These are phyloP conservation scores for Vitis amurensis DNA, from an alignment of 164 flowering plant genomes.

Conservation along the genomic window DNA sequence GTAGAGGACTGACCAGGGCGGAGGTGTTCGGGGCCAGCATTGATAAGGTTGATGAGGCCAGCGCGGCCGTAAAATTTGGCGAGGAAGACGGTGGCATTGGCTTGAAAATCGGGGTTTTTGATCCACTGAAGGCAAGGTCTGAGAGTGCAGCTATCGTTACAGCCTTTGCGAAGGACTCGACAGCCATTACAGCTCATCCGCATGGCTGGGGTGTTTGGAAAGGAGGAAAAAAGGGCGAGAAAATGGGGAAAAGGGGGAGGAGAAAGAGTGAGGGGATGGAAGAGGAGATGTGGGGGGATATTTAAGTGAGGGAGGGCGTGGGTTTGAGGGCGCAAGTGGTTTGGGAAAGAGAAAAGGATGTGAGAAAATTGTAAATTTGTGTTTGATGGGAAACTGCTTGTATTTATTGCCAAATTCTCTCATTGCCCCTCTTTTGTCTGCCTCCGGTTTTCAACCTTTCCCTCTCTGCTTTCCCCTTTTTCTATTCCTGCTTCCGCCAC, in stretches of 20 bases:
- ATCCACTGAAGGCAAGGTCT: conserved; percentile 37
- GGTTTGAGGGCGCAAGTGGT: conserved; percentile 18
- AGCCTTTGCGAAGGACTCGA: conserved; percentile 35
- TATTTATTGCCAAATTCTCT: neutral
- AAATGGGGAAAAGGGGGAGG: neutral
- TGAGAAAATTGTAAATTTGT: too few relatives aligned
- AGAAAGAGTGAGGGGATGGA: neutral
- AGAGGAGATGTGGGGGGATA: neutral
- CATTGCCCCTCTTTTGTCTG: neutral
- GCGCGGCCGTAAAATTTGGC: conserved; percentile 42
- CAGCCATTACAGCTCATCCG: conserved; percentile 38
- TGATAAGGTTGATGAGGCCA: conserved; percentile 36
- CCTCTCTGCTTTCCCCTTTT: too few relatives aligned
- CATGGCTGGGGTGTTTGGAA: conserved; percentile 12
- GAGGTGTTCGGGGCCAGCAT: conserved; percentile 27
- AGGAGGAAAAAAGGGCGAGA: neutral
- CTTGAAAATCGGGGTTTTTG: conserved; percentile 26
- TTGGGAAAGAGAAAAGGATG: conserved; percentile 12
- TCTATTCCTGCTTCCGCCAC: too few relatives aligned
- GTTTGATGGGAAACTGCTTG: too few relatives aligned
- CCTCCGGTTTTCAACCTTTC: too few relatives aligned
- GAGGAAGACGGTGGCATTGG: conserved; percentile 40
- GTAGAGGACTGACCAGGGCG: conserved; percentile 23
- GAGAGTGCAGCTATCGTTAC: conserved; percentile 24
- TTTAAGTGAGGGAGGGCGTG: conserved; percentile 8